Percentiles rank a stretch among this genome's conserved stretches.
Conservation (phyloP, 129 eudicot species). For the Sambucus nigra region DNA sequence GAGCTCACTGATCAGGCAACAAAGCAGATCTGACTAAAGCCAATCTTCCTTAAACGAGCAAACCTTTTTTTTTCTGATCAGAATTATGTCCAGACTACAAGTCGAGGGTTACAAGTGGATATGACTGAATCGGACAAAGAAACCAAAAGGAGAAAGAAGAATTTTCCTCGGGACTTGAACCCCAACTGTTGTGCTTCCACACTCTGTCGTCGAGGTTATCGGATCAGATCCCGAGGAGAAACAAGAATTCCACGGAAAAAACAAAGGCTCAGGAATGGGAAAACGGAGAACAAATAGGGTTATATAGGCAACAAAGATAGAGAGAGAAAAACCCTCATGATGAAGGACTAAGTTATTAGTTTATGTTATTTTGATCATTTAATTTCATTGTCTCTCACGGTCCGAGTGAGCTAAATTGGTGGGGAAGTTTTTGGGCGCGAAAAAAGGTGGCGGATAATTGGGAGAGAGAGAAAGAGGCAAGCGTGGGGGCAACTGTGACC, state of each 20-base stretch:
- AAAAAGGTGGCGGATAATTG: slow-evolving; percentile 31
- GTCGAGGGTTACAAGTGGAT: not conserved
- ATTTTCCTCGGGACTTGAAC: slow-evolving; percentile 48
- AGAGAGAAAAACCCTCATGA: slow-evolving; percentile 18
- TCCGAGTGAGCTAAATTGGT: slow-evolving; percentile 50
- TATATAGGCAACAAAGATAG: slow-evolving; percentile 23
- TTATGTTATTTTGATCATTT: slow-evolving; percentile 13
- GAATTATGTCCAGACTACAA: not conserved
- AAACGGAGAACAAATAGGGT: slow-evolving; percentile 32
- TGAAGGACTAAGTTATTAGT: slow-evolving; percentile 17
- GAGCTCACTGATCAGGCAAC: not conserved
- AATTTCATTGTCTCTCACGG: slow-evolving; percentile 31
- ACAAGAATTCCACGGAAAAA: not conserved
- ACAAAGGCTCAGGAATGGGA: slow-evolving; percentile 39
- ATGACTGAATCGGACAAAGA: not conserved
- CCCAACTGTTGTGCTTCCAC: not conserved
- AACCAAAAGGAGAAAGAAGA: not conserved
- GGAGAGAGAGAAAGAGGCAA: slow-evolving; percentile 7
- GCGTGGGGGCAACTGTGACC: slow-evolving; percentile 31
- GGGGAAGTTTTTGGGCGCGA: slow-evolving; percentile 52
- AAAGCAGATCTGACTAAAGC: not conserved
- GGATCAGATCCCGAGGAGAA: slow-evolving; percentile 25
- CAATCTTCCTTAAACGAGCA: not conserved
- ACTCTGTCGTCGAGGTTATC: not conserved
- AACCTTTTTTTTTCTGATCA: not conserved